Percentiles rank a stretch among this genome's conserved stretches.
Evolutionary conservation across 768 basidiomycete genomes (phyloP).

Genomic region (Tephrocybe sp.): DNA sequence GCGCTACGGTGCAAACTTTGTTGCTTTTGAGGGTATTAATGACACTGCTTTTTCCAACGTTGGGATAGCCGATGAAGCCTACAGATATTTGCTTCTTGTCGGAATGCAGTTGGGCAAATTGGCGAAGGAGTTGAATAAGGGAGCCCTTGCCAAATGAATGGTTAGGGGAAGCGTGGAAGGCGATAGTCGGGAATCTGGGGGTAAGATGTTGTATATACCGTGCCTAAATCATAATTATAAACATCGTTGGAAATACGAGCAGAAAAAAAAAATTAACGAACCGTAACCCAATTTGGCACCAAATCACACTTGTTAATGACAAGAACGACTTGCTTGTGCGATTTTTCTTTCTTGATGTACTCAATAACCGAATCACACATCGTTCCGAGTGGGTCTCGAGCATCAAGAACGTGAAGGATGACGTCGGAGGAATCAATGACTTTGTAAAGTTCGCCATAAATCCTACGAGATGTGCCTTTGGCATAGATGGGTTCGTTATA

Average conservation of each 20-base stretch:
- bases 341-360: conserved; percentile 92
- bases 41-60: conserved; percentile 95
- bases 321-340: conserved; percentile 95
- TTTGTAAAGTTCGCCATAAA: conserved; percentile 98
- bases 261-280: conserved; percentile 38
- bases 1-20: conserved; percentile 96
- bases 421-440: conserved; percentile 99
- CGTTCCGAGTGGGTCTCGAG: conserved; percentile 93
- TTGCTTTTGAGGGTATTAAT: conserved; percentile 99
- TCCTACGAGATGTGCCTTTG: conserved; percentile 93
- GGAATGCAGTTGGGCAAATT: conserved; percentile 94
- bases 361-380: conserved; percentile 93
- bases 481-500: conserved; percentile 88
- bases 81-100: conserved; percentile 99
- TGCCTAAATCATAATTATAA: conserved; percentile 47
- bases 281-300: conserved; percentile 98
- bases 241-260: conserved; percentile 6
- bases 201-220: conserved; percentile 96
- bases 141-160: conserved; percentile 99
- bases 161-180: conserved; percentile 98
- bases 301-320: conserved; percentile 98
- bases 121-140: conserved; percentile 92
- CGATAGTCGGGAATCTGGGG: conserved; percentile 92
- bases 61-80: conserved; percentile 97
- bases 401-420: conserved; percentile 92